Percentiles rank a stretch among this genome's conserved stretches.
These are phyloP conservation scores for Suillus subaureus DNA, from an alignment of 768 basidiomycete species.

Conservation along the genomic window DNA sequence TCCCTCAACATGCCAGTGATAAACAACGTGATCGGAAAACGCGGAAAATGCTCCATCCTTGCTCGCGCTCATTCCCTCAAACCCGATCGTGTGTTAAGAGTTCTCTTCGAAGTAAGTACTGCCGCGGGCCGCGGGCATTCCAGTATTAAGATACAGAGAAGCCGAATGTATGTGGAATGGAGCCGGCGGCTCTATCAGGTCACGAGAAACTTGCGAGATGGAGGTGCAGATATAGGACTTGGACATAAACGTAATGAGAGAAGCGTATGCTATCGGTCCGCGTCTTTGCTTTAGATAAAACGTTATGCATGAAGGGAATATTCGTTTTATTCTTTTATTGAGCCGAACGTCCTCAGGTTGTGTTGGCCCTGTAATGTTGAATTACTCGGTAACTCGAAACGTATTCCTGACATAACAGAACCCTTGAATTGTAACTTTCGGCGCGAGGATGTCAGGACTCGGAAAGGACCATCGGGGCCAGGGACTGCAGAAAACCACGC, in stretches of 20 bases:
- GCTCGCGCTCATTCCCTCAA: conserved; percentile 22
- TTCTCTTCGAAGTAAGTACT: conserved; percentile 20
- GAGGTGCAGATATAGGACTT: conserved; percentile 21
- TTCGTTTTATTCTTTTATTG: no score
- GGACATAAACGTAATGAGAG: conserved; percentile 5
- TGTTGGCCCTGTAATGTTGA: not conserved
- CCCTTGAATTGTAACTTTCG: not conserved
- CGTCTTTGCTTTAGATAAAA: not conserved
- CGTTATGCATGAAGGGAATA: not conserved
- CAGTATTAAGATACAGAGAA: conserved; percentile 30
- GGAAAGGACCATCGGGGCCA: not conserved
- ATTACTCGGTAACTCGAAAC: not conserved
- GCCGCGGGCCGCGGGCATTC: conserved; percentile 33
- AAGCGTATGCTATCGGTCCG: not conserved
- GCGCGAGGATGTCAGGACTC: not conserved
- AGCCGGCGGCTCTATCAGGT: conserved; percentile 31
- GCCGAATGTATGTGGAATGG: conserved; percentile 34
- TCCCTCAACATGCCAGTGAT: no score
- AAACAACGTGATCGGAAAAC: no score
- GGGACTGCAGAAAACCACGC: not conserved
- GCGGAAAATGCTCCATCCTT: conserved; percentile 6
- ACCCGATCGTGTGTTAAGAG: conserved; percentile 27
- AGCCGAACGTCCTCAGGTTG: not conserved
- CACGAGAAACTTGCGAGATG: conserved; percentile 22
- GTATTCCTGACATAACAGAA: not conserved